These are phyloP conservation scores for Secale cereale DNA, from an alignment of 176 grass and related monocot genomes.

Conservation along the genomic window DNA sequence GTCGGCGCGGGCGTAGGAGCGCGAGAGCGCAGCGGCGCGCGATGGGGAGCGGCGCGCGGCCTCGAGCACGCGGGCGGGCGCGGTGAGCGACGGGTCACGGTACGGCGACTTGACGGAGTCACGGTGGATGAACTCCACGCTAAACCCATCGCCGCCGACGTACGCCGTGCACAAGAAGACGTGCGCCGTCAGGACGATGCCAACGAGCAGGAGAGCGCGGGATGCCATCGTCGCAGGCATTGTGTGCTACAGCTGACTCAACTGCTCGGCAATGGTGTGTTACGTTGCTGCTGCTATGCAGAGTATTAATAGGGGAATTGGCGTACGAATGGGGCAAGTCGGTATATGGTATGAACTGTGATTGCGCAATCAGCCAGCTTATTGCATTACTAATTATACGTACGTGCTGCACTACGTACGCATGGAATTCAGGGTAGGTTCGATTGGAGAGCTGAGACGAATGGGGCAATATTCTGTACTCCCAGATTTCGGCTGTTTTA, in stretches of 20 bases:
- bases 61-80: slow-evolving; percentile 29
- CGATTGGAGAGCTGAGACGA: no score
- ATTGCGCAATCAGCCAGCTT: no score
- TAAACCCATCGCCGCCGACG: slow-evolving; percentile 24
- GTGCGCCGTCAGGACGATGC: background rate
- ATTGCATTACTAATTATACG: no score
- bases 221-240: background rate
- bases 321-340: no score
- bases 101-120: slow-evolving; percentile 51
- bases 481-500: no score
- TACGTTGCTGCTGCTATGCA: no score
- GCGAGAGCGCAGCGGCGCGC: slow-evolving; percentile 13
- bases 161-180: background rate
- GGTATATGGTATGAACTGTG: no score
- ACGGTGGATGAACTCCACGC: slow-evolving; percentile 64
- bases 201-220: background rate
- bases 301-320: no score
- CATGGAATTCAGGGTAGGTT: no score
- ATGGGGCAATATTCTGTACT: no score
- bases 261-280: no score
- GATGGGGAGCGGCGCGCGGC: slow-evolving; percentile 26
- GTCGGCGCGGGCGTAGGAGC: background rate
- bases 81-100: background rate
- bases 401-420: no score
- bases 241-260: background rate